Conservation (phyloP, 208 protist genomes). For the Leishmania mexicana region DNA sequence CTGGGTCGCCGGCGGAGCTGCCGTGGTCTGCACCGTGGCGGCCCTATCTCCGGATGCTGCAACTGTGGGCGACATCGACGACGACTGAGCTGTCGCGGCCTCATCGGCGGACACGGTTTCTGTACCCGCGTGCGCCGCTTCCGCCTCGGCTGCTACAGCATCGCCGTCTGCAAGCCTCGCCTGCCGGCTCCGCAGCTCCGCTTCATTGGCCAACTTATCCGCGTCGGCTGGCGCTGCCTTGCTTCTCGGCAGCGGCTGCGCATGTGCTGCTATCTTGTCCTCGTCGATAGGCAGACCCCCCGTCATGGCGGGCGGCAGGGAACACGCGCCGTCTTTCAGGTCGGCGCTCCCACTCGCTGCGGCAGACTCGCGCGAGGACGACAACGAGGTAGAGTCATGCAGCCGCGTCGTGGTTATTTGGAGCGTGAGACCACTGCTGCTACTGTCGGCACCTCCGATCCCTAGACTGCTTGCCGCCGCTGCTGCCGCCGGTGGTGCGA, state of each 20-base stretch:
- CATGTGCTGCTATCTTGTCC: neutral
- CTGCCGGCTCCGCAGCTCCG: too few relatives aligned
- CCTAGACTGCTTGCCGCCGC: neutral
- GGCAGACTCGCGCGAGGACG: neutral
- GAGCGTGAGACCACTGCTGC: neutral
- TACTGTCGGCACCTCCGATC: neutral
- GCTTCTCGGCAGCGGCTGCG: neutral
- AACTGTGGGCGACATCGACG: neutral
- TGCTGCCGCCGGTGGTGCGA: slow-evolving; percentile 1
- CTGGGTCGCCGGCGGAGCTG: neutral
- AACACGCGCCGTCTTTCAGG: neutral
- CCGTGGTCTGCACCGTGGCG: neutral
- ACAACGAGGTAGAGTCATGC: neutral
- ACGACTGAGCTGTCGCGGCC: neutral
- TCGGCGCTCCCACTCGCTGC: neutral
- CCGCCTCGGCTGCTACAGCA: slow-evolving; percentile 11
- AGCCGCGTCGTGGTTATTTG: neutral
- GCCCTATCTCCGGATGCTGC: neutral
- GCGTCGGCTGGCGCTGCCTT: neutral
- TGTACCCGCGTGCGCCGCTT: neutral
- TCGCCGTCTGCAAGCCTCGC: neutral
- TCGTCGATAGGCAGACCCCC: neutral
- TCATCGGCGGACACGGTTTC: neutral
- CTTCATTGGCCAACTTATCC: neutral
- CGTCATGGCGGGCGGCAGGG: neutral